phyloP scores from a whole-genome alignment of 2,329 filamentous ascomycete genomes.

The Lecanoromycetidae sp. region DNA sequence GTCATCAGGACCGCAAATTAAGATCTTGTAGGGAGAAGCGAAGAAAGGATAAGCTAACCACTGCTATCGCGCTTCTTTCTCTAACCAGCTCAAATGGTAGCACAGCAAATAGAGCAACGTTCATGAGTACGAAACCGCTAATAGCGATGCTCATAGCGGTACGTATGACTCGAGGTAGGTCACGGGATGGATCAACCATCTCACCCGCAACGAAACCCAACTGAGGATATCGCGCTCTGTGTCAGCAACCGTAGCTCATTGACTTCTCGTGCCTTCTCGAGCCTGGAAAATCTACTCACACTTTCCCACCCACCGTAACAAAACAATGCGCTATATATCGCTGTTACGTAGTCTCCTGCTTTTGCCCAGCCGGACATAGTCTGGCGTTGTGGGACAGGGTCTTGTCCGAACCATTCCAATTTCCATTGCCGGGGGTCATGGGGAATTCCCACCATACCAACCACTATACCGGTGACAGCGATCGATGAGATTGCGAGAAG shows the following conservation, averaged over 20 bases:
- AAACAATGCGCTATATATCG: conserved; percentile 33
- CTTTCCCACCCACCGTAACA: conserved; percentile 37
- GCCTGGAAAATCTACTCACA: conserved; percentile 26
- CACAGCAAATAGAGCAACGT: conserved; percentile 33
- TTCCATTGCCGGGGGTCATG: neutral
- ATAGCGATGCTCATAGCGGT: conserved; percentile 33
- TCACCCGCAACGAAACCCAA: conserved; percentile 23
- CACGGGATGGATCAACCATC: conserved; percentile 21
- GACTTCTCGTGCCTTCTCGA: neutral
- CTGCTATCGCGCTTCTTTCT: conserved; percentile 5
- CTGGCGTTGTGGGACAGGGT: neutral
- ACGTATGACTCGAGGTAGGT: conserved; percentile 32
- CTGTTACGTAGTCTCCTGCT: conserved; percentile 31
- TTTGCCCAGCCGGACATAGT: conserved; percentile 26
- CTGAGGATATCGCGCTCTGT: neutral
- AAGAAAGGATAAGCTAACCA: neutral
- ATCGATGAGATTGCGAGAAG: conserved; percentile 5
- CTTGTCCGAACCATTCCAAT: neutral
- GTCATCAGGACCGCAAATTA: neutral
- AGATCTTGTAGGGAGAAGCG: neutral
- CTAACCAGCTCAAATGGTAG: conserved; percentile 31
- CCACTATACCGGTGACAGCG: conserved; percentile 1
- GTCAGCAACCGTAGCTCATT: neutral
- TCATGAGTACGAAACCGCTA: conserved; percentile 32
- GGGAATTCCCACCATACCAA: neutral